Evolutionary conservation across 257 asterid genomes (phyloP), one percentile per base, ranked within the genome.

Genomic region (Dorcoceras hygrometricum): DNA sequence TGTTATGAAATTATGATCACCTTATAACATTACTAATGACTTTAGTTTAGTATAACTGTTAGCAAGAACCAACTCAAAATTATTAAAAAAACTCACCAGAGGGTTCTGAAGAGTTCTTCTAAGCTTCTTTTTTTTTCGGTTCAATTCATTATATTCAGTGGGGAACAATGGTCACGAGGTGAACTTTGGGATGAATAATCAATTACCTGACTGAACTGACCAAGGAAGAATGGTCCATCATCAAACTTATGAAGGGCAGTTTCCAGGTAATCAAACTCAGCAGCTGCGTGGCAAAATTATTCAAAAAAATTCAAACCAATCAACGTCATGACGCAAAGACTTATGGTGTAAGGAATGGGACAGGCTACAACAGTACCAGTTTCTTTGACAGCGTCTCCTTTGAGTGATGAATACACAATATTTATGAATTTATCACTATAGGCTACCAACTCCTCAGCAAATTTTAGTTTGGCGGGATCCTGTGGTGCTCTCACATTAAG

Each of bases 161-260:
- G 36, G 56, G 66, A 18, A n/a, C 36, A 59, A 63, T 22, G 34
- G 31, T 29, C 10, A 4, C n/a, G 39, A 54, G 57, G 53, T 14
- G 51, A 48, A 23, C 25, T 23, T 12, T 9, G 39, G 26, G 14
- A 23, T 7, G 39, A 63, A 59, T 57, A 8, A 57, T 71, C 48
- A 69, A 80, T 79, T 69, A 86, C 92, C 62, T 71, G 82, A 70
- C 92, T 86, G 76, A 86, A 83, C 57, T 78, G 84, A 9, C 87
- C 89, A 51, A 83, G 87, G 76, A 86, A 86, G 82, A 83, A 86
- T 18, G 86, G 86, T 12, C 92, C 92, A 70, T 86, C 92, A 11
- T 72, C 80, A 48, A 73, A 79, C 81, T 86, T 83, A 26, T 71
- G 62, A 48, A 86, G 86, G 26, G 89, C 86, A 57, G 75, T 67